Evolutionary conservation across 371 early-diverging fungal genomes (phyloP).

Genomic region (Thermomucor indicae-seudaticae): DNA sequence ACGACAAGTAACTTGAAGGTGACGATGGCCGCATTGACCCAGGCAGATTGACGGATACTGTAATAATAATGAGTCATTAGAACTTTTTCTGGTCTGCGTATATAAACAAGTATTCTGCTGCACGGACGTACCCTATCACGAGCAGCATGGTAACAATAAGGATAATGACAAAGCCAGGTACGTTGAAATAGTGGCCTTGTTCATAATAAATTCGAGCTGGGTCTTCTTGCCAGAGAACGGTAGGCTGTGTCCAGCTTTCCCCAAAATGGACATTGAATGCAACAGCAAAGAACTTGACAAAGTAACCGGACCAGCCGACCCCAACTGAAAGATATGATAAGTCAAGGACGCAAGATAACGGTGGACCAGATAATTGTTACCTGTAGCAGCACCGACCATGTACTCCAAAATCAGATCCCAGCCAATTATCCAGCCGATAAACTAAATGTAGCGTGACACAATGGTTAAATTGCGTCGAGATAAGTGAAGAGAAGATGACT

Average conservation of each 20-base stretch:
- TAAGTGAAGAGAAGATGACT: background rate
- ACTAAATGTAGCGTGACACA: conserved; percentile 10
- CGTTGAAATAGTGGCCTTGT: conserved; percentile 61
- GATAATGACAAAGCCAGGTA: conserved; percentile 69
- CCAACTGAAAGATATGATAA: conserved; percentile 21
- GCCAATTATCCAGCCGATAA: conserved; percentile 79
- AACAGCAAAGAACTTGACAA: conserved; percentile 62
- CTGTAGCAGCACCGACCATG: conserved; percentile 73
- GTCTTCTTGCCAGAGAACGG: conserved; percentile 54
- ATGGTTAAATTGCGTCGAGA: background rate
- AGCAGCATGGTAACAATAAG: conserved; percentile 57
- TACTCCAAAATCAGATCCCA: conserved; percentile 88
- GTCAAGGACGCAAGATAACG: background rate
- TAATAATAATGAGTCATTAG: background rate
- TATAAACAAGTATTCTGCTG: background rate
- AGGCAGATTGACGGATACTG: conserved; percentile 64
- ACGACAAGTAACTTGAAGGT: conserved; percentile 70
- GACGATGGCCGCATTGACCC: conserved; percentile 69
- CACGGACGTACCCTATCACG: conserved; percentile 56
- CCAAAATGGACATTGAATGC: conserved; percentile 49
- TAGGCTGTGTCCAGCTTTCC: conserved; percentile 53
- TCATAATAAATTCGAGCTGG: conserved; percentile 32
- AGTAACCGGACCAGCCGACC: conserved; percentile 79
- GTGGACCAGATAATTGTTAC: conserved; percentile 4
- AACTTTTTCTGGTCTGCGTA: background rate